Percentiles rank a stretch among this genome's conserved stretches.
Evolutionary conservation across 2,329 filamentous ascomycete species (phyloP).

Genomic region (Dothistroma septosporum): DNA sequence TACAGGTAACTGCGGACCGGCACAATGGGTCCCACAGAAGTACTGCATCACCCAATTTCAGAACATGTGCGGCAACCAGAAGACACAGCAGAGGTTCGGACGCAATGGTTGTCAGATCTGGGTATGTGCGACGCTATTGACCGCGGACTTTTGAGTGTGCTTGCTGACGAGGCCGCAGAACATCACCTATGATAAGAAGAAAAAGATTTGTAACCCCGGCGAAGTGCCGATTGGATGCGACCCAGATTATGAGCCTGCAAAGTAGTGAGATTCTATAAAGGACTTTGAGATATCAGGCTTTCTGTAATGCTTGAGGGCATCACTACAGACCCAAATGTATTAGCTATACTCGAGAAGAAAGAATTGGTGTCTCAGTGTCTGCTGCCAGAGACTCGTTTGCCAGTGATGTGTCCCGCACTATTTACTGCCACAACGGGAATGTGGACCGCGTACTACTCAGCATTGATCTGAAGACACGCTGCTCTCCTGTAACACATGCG

Average conservation of each 20-base stretch:
- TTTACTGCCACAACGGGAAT: conserved; percentile 38
- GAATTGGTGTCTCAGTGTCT: too few relatives aligned
- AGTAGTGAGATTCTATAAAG: too few relatives aligned
- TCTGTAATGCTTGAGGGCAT: too few relatives aligned
- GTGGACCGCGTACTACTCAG: conserved; percentile 24
- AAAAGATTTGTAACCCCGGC: neutral
- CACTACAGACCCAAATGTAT: too few relatives aligned
- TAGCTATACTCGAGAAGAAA: too few relatives aligned
- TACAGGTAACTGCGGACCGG: conserved; percentile 11
- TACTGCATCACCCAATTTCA: conserved; percentile 20
- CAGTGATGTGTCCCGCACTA: conserved; percentile 38
- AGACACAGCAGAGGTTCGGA: conserved; percentile 9
- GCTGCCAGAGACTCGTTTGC: conserved; percentile 39
- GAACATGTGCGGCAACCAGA: conserved; percentile 14
- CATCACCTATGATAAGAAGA: neutral
- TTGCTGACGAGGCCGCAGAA: neutral
- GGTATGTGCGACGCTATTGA: neutral
- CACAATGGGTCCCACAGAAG: conserved; percentile 19
- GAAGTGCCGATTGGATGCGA: neutral
- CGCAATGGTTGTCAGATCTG: conserved; percentile 16
- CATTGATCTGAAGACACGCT: neutral
- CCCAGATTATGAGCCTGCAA: neutral
- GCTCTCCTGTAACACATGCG: neutral
- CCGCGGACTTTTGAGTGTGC: neutral
- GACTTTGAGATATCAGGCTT: too few relatives aligned